Percentiles rank a stretch among this genome's conserved stretches.
phyloP scores from a whole-genome alignment of 2,329 filamentous ascomycete genomes.

The Fusarium multiceps region DNA sequence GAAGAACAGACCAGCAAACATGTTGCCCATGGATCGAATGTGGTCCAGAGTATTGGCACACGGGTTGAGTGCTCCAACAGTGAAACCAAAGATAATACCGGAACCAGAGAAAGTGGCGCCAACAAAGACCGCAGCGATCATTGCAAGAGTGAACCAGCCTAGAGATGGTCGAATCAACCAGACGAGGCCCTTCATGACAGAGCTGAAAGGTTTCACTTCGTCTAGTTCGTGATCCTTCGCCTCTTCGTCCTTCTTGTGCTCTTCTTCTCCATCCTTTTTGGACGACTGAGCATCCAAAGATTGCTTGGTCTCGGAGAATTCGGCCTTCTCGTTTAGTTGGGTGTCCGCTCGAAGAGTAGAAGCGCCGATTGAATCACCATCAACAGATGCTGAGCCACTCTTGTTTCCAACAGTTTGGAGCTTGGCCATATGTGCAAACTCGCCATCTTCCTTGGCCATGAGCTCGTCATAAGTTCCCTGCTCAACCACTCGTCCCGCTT shows the following conservation, averaged over 20 bases:
- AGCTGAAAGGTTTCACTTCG: slow-evolving; percentile 51
- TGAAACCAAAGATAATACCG: slow-evolving; percentile 61
- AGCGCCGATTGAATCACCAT: slow-evolving; percentile 37
- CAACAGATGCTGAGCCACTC: slow-evolving; percentile 43
- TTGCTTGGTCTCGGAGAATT: slow-evolving; percentile 17
- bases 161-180: slow-evolving; percentile 54
- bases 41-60: slow-evolving; percentile 53
- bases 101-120: slow-evolving; percentile 65
- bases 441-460: slow-evolving; percentile 58
- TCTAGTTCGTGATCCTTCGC: slow-evolving; percentile 52
- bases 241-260: slow-evolving; percentile 35
- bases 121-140: slow-evolving; percentile 61
- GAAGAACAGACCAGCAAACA: slow-evolving; percentile 67
- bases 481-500: slow-evolving; percentile 69
- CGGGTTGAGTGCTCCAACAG: slow-evolving; percentile 58
- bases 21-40: slow-evolving; percentile 54
- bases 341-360: slow-evolving; percentile 29
- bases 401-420: slow-evolving; percentile 53
- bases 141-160: slow-evolving; percentile 53
- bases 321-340: slow-evolving; percentile 17
- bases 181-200: slow-evolving; percentile 52
- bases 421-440: slow-evolving; percentile 65
- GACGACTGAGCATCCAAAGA: slow-evolving; percentile 3
- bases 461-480: slow-evolving; percentile 71
- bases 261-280: slow-evolving; percentile 1